phyloP scores from a whole-genome alignment of 2,329 filamentous ascomycete genomes.

The Ophiosphaerella korrae region DNA sequence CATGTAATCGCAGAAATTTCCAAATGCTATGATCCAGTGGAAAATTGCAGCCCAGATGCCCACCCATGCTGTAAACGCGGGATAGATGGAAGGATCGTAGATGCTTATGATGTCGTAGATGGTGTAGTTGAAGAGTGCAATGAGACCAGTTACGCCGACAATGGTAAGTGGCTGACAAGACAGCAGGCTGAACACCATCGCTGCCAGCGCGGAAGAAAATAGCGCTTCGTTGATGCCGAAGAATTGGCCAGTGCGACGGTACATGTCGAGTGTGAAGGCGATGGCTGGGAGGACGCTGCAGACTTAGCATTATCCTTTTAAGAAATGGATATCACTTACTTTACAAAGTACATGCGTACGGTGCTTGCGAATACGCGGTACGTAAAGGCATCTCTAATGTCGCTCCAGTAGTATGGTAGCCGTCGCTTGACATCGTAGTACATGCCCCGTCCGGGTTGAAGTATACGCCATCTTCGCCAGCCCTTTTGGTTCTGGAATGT shows the following conservation, averaged over 20 bases:
- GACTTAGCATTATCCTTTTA: constrained; percentile 5
- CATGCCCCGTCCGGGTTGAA: constrained; percentile 58
- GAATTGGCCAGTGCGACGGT: constrained; percentile 59
- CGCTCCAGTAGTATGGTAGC: constrained; percentile 61
- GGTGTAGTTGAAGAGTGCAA: constrained; percentile 62
- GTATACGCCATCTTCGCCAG: constrained; percentile 49
- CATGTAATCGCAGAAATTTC: constrained; percentile 63
- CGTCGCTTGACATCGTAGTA: constrained; percentile 59
- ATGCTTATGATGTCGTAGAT: constrained; percentile 61
- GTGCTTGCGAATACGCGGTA: constrained; percentile 62
- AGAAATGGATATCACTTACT: constrained; percentile 37
- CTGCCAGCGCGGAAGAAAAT: constrained; percentile 61
- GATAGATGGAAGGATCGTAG: constrained; percentile 58
- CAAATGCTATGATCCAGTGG: constrained; percentile 61
- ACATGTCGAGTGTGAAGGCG: constrained; percentile 65
- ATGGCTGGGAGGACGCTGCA: constrained; percentile 60
- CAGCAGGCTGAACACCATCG: constrained; percentile 60
- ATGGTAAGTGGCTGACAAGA: constrained; percentile 62
- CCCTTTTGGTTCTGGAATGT: constrained; percentile 46
- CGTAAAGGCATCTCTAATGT: constrained; percentile 60
- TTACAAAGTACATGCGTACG: constrained; percentile 65
- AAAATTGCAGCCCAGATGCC: constrained; percentile 63
- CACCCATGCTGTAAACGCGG: constrained; percentile 61
- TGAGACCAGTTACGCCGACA: constrained; percentile 60
- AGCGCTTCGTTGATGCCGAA: constrained; percentile 63